These are phyloP conservation scores for Telfairia occidentalis DNA, from an alignment of 331 rosid genomes.

Conservation along the genomic window DNA sequence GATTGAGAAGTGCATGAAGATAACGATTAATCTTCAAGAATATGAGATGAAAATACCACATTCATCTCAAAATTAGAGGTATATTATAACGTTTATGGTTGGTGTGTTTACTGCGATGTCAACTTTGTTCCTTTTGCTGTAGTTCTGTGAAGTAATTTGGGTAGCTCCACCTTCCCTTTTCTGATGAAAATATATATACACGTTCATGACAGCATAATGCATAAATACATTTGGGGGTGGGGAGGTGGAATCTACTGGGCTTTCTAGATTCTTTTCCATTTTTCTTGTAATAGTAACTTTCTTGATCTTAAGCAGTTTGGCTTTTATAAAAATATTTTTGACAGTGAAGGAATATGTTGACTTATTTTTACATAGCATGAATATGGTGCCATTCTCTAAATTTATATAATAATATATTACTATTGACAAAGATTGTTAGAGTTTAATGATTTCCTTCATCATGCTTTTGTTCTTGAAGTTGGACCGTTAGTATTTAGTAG, in stretches of 20 bases:
- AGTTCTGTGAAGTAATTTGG: background rate
- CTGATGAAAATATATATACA: background rate
- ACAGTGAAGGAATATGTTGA: background rate
- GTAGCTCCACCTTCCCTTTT: background rate
- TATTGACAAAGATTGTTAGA: background rate
- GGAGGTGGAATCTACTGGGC: background rate
- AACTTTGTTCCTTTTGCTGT: background rate
- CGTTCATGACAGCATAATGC: background rate
- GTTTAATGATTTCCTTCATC: background rate
- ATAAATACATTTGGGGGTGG: background rate
- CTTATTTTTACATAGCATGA: background rate
- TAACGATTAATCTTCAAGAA: background rate
- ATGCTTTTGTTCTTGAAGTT: background rate
- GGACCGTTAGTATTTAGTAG: background rate
- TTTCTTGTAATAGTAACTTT: background rate
- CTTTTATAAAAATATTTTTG: background rate
- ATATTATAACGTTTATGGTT: background rate
- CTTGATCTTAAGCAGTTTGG: background rate
- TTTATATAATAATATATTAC: no score
- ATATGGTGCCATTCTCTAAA: background rate
- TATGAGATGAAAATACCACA: background rate
- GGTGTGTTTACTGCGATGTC: background rate
- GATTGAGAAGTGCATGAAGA: background rate
- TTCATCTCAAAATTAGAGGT: background rate
- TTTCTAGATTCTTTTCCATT: background rate